These are phyloP conservation scores for Phanerodontia chrysosporium DNA, from an alignment of 768 basidiomycete species.

Conservation along the genomic window DNA sequence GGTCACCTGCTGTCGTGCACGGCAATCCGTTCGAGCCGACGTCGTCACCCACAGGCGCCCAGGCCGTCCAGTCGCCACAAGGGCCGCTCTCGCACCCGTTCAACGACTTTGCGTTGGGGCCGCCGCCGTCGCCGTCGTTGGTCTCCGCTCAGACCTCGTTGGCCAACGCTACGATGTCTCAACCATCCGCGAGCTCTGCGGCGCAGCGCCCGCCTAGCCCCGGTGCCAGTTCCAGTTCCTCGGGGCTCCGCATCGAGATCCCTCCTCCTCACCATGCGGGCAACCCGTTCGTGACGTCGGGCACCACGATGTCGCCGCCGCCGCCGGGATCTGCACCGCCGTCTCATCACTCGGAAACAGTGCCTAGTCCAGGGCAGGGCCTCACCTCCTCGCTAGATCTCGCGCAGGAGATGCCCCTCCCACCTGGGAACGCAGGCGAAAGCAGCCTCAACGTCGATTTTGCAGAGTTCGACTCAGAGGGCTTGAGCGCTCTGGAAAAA, in stretches of 20 bases:
- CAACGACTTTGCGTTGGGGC: slow-evolving; percentile 7
- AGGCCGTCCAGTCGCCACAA: not conserved
- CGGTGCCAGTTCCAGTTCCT: slow-evolving; percentile 5
- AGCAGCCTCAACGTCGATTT: slow-evolving; percentile 29
- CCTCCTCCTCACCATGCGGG: slow-evolving; percentile 18
- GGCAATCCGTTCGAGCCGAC: slow-evolving; percentile 15
- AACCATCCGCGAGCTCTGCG: not conserved
- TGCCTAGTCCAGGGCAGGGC: not conserved
- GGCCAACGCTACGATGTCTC: slow-evolving; percentile 1
- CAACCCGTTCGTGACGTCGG: slow-evolving; percentile 1
- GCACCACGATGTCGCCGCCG: slow-evolving; percentile 3
- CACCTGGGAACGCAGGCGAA: slow-evolving; percentile 1
- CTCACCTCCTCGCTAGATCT: not conserved
- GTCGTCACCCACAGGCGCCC: slow-evolving; percentile 5
- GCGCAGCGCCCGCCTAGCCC: slow-evolving; percentile 13
- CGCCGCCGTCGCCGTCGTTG: slow-evolving; percentile 10
- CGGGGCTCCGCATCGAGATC: slow-evolving; percentile 18
- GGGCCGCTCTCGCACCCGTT: slow-evolving; percentile 3
- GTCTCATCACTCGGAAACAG: not conserved
- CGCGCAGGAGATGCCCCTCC: slow-evolving; percentile 1
- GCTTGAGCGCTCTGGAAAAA: slow-evolving; percentile 80
- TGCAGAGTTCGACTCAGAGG: slow-evolving; percentile 65
- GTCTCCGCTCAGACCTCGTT: slow-evolving; percentile 11
- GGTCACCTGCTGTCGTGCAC: slow-evolving; percentile 14
- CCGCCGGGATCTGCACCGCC: not conserved